phyloP scores from a whole-genome alignment of 2,329 filamentous ascomycete species.

The Zasmidium cellare region DNA sequence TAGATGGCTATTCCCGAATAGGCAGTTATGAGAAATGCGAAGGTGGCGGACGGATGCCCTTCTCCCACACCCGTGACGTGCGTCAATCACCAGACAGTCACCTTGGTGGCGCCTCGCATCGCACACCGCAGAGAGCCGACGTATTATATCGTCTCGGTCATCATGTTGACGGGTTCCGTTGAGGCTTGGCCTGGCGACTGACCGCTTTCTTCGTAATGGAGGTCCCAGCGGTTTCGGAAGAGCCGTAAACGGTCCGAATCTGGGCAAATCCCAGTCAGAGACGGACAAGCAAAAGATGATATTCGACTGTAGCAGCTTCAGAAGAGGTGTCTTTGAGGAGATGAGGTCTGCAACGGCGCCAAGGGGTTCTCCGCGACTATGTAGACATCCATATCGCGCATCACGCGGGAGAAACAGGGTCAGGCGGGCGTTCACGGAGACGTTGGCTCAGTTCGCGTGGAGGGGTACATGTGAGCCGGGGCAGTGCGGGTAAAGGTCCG shows the following conservation, averaged over 20 bases:
- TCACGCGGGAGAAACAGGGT: background rate
- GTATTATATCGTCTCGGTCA: background rate
- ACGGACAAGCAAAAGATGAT: background rate
- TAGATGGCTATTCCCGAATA: background rate
- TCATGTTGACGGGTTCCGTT: conserved; percentile 5
- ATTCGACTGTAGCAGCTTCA: background rate
- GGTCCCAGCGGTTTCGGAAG: conserved; percentile 13
- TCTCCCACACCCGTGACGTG: too few species aligned
- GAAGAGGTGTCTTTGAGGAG: conserved; percentile 4
- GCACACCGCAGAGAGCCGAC: background rate
- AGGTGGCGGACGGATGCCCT: background rate
- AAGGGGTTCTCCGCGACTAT: conserved; percentile 8
- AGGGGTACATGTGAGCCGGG: background rate
- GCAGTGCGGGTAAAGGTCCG: background rate
- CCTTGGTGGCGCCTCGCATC: background rate
- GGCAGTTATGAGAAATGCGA: background rate
- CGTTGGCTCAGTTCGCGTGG: background rate
- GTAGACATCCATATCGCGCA: conserved; percentile 9
- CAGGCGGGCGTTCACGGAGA: background rate
- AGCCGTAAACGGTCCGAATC: conserved; percentile 21
- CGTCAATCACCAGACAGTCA: background rate
- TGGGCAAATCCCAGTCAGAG: background rate
- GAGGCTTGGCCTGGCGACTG: conserved; percentile 12
- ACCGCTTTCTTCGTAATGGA: conserved; percentile 13
- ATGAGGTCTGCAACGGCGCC: conserved; percentile 13